These are phyloP conservation scores for Podaxis pistillaris DNA, from an alignment of 768 basidiomycete genomes.

Conservation along the genomic window DNA sequence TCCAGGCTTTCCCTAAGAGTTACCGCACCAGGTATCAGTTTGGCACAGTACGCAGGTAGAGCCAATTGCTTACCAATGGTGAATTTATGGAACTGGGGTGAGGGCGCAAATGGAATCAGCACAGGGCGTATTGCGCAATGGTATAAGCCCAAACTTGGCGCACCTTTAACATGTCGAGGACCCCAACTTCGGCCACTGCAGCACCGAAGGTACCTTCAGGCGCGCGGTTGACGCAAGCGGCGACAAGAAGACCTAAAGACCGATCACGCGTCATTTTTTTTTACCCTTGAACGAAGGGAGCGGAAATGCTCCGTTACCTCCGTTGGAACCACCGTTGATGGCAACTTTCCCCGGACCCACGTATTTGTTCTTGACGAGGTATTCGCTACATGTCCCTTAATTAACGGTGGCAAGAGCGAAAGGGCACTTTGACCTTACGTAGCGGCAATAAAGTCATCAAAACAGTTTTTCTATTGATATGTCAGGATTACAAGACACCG, in stretches of 20 bases:
- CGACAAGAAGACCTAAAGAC: constrained; percentile 65
- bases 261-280: not conserved
- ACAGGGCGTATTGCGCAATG: constrained; percentile 1
- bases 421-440: constrained; percentile 45
- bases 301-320: constrained; percentile 44
- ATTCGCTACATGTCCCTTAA: constrained; percentile 44
- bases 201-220: constrained; percentile 76
- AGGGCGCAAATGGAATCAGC: not conserved
- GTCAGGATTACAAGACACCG: constrained; percentile 6
- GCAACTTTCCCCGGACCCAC: constrained; percentile 68
- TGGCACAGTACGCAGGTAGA: not conserved
- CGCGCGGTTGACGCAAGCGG: constrained; percentile 81
- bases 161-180: constrained; percentile 77
- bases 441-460: constrained; percentile 82
- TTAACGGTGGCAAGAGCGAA: constrained; percentile 1
- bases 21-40: constrained; percentile 8
- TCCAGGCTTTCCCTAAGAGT: constrained; percentile 66
- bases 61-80: constrained; percentile 55
- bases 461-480: constrained; percentile 57
- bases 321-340: constrained; percentile 81
- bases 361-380: constrained; percentile 70
- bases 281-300: not conserved
- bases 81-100: constrained; percentile 62
- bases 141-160: constrained; percentile 10
- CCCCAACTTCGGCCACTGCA: constrained; percentile 79